These are phyloP conservation scores for Hypoxylon subgilvum DNA, from an alignment of 495 filamentous ascomycete genomes.

Conservation along the genomic window DNA sequence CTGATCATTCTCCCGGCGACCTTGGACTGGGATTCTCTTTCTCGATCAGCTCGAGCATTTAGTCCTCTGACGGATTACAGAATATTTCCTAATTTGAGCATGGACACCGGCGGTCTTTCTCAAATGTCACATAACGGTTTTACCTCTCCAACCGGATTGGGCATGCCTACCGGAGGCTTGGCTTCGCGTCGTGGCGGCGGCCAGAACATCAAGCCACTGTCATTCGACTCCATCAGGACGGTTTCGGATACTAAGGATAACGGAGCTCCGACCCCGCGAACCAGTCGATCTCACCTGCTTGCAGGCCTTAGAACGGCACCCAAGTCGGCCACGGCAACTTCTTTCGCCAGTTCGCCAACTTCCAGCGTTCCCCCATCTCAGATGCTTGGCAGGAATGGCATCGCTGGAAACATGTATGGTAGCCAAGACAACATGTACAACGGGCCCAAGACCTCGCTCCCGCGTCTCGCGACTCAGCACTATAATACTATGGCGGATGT, in stretches of 20 bases:
- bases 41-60: conserved; percentile 21
- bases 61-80: conserved; percentile 25
- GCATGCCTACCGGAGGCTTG: conserved; percentile 76
- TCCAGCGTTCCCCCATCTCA: conserved; percentile 54
- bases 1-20: conserved; percentile 30
- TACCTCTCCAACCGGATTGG: conserved; percentile 70
- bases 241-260: conserved; percentile 56
- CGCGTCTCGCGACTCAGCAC: conserved; percentile 49
- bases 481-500: conserved; percentile 41
- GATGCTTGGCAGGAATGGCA: conserved; percentile 52
- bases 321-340: conserved; percentile 73
- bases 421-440: conserved; percentile 48
- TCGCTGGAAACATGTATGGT: conserved; percentile 56
- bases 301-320: conserved; percentile 92
- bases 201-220: conserved; percentile 85
- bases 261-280: conserved; percentile 77
- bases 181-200: conserved; percentile 76
- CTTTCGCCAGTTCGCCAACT: conserved; percentile 63
- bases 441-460: conserved; percentile 61
- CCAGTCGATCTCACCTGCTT: conserved; percentile 91
- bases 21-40: conserved; percentile 19
- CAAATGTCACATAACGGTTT: conserved; percentile 95
- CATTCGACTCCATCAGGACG: conserved; percentile 65
- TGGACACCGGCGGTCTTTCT: conserved; percentile 99
- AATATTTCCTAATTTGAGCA: conserved; percentile 65